These are phyloP conservation scores for Trichoderma brevicompactum DNA, from an alignment of 2,329 filamentous ascomycete species.

Conservation along the genomic window DNA sequence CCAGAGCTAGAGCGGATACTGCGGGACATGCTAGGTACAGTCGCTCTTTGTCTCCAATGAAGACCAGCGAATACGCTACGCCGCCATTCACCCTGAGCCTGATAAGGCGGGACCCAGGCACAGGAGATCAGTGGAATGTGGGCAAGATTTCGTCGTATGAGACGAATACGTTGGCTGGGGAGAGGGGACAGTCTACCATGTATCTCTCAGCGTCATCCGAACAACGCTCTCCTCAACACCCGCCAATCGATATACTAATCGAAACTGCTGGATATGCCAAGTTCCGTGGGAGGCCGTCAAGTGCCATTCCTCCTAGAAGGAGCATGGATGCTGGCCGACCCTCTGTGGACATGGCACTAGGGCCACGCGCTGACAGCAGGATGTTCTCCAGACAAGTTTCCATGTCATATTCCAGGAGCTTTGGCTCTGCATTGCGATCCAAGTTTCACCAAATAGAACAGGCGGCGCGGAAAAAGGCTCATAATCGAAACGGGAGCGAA, in stretches of 20 bases:
- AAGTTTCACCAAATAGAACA: constrained; percentile 48
- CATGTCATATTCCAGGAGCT: constrained; percentile 61
- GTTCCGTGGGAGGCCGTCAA: constrained; percentile 46
- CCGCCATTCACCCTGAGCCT: constrained; percentile 62
- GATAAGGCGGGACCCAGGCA: constrained; percentile 73
- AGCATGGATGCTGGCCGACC: constrained; percentile 40
- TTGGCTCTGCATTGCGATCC: constrained; percentile 52
- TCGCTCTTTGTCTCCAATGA: constrained; percentile 47
- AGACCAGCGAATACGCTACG: constrained; percentile 36
- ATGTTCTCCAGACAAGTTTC: constrained; percentile 48
- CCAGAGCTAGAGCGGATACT: constrained; percentile 15
- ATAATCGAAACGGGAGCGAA: constrained; percentile 39
- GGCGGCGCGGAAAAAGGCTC: constrained; percentile 35
- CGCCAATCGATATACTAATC: constrained; percentile 56
- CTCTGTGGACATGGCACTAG: constrained; percentile 26
- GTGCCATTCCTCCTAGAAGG: constrained; percentile 48
- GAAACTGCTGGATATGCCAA: constrained; percentile 62
- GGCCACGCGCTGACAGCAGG: constrained; percentile 9
- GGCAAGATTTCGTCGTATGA: constrained; percentile 65
- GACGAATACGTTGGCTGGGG: constrained; percentile 42
- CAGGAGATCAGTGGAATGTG: constrained; percentile 75
- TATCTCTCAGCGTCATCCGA: constrained; percentile 33
- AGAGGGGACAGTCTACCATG: constrained; percentile 33
- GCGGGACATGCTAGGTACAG: constrained; percentile 14
- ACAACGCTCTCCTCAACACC: constrained; percentile 34